Base-by-base conservation (phyloP, 306 rosid genomes). In the Calophaca sinica region DNA sequence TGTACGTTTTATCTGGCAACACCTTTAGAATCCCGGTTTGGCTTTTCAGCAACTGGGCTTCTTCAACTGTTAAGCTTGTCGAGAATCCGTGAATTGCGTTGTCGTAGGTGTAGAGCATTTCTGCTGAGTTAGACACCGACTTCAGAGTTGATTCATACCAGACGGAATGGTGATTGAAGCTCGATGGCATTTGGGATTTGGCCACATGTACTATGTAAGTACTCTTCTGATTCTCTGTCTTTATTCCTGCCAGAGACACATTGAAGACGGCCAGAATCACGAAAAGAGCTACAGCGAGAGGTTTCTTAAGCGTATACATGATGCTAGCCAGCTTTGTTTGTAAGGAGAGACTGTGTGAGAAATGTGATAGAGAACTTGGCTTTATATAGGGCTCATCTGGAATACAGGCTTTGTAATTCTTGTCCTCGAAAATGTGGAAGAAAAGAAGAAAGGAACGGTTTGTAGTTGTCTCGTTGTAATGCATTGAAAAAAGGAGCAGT, bases 141-240 rank as follows among this genome's bases (percentile, higher is more conserved):
- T 75, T 80, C 51, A 93, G 80, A 11, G 89, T 84, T 50, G 97
- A 87, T 62, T 83, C 72, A 73, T 91, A 91, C 98, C 98, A 93
- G 55, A 52, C 69, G 5, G 85, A 75, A 49, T 89, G 96, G 68
- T 85, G 83, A 10, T 81, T 32, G 64, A 89, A 91, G 61, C 60
- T 79, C 46, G 68, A 73, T 7, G 97, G 98, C 94, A 89, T 93
- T 70, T 76, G 35, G 62, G 87, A 85, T 71, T 85, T 88, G 26
- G 89, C 87, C 80, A 87, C 75, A 61, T 88, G 90, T 4, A 93
- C 87, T 9, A 93, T 87, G 90, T 89, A 93, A 38, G 96, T 89
- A 8, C 44, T 68, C 72, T 74, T 75, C 10, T 58, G 74, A 5
- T 52, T 26, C 9, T 52, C 55, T 41, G 57, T 75, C 62, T 82